phyloP scores from a whole-genome alignment of 2,329 filamentous ascomycete species.

The Thelonectria rubi region DNA sequence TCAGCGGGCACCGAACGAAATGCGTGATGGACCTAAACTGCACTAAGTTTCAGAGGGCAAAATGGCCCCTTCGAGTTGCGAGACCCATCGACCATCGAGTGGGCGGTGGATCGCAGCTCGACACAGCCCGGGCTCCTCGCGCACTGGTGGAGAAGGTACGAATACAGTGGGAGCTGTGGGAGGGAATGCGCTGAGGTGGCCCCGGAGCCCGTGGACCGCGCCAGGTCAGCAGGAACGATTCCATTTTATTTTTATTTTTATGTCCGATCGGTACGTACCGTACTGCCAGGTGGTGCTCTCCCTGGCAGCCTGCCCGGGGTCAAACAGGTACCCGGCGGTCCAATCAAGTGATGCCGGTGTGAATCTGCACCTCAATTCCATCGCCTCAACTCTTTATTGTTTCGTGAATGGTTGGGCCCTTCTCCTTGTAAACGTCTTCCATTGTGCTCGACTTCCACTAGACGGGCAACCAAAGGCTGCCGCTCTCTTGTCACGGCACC shows the following conservation, averaged over 20 bases:
- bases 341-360: neutral
- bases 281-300: neutral
- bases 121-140: conserved; percentile 21
- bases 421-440: neutral
- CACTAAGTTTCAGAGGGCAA: conserved; percentile 25
- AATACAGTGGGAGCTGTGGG: conserved; percentile 14
- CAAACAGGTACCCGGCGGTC: neutral
- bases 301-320: no score
- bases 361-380: neutral
- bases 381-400: neutral
- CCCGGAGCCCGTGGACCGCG: conserved; percentile 3
- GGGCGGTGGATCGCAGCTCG: conserved; percentile 10
- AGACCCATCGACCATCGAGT: neutral
- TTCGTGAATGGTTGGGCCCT: no score
- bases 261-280: neutral
- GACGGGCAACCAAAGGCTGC: neutral
- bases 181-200: conserved; percentile 21
- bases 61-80: conserved; percentile 12
- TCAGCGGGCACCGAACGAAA: conserved; percentile 7
- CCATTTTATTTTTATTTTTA: neutral
- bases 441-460: conserved; percentile 4
- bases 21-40: neutral
- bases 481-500: neutral
- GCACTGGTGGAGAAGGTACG: conserved; percentile 7
- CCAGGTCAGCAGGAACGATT: neutral